phyloP scores from a whole-genome alignment of 306 rosid species.

The Senna tora region DNA sequence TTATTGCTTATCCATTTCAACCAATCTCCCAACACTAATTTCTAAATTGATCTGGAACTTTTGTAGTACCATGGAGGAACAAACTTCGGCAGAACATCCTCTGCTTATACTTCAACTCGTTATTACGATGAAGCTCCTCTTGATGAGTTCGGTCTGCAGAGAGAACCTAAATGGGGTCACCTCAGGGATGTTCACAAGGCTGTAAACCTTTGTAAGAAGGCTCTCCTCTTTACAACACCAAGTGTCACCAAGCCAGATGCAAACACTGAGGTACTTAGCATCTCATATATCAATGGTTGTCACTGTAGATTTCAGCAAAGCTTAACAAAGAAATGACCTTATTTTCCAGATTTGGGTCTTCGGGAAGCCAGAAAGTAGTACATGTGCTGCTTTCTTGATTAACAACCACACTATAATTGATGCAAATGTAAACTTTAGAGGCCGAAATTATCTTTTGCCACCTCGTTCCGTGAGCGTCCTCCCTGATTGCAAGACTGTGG shows the following conservation, averaged over 20 bases:
- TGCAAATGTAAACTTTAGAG: slow-evolving; percentile 56
- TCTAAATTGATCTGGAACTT: slow-evolving; percentile 32
- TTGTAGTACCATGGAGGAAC: slow-evolving; percentile 96
- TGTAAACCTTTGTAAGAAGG: slow-evolving; percentile 61
- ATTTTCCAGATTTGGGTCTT: slow-evolving; percentile 57
- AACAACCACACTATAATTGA: slow-evolving; percentile 60
- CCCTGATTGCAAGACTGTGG: slow-evolving; percentile 87
- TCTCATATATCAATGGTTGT: neutral
- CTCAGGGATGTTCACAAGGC: slow-evolving; percentile 79
- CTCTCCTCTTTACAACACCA: slow-evolving; percentile 52
- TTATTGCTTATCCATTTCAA: neutral
- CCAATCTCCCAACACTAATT: neutral
- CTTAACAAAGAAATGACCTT: neutral
- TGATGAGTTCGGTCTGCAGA: slow-evolving; percentile 77
- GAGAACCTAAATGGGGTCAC: slow-evolving; percentile 96
- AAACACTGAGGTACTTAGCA: slow-evolving; percentile 53
- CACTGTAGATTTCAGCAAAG: neutral
- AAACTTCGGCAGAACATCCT: slow-evolving; percentile 85
- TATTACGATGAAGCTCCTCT: slow-evolving; percentile 98
- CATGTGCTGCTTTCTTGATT: slow-evolving; percentile 85
- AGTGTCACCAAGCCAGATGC: slow-evolving; percentile 34
- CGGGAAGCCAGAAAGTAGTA: slow-evolving; percentile 47
- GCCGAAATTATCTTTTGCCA: slow-evolving; percentile 54
- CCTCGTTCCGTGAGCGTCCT: slow-evolving; percentile 85
- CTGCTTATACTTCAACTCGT: slow-evolving; percentile 75